Base-by-base conservation (phyloP, 2,329 filamentous ascomycete species). In the Gliomastix tumulicola region DNA sequence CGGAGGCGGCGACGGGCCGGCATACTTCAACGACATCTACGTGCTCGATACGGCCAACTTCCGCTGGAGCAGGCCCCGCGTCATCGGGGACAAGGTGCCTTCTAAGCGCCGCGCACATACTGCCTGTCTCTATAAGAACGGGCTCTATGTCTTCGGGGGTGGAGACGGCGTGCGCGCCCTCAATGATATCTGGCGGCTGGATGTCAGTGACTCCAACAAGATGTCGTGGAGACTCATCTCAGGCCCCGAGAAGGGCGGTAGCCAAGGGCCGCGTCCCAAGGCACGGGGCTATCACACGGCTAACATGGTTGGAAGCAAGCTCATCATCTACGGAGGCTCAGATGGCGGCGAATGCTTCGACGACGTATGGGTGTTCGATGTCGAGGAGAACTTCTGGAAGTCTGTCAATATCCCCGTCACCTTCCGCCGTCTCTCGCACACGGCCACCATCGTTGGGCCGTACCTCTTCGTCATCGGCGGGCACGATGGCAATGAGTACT, bases 321-420 rank as follows among this genome's bases (percentile, higher is more conserved):
- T 84, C 42, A 83, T 84, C 54, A 78, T 84, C 48, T 84, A 75
- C 53, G 80, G 80, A 27, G 80, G 80, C 22, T 82, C 76, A 4
- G 80, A 84, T 53, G 80, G 80, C 44, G 77, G 76, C 35, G 79
- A 84, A 57, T 84, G 80, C 58, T 84, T 84, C 59, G 73, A 79
- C 52, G 80, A 84, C 49, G 79, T 84, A 28, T 84, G 80, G 80
- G 74, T 84, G 21, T 84, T 82, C 59, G 79, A 84, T 51, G 73
- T 83, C 6, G 79, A 84, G 35, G 69, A 66, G 27, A 66, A 72
- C 40, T 45, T 63, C 18, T 84, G 81, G 76, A 74, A 71, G 41
- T 51, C 63, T 7, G 79, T 82, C 38, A 54, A 63, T 39, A 78
- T 82, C 18, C 69, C 76, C 16, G 53, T 74, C 23, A 74, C 75